Percentiles rank a stretch among this genome's conserved stretches.
Evolutionary conservation across 2,329 filamentous ascomycete genomes (phyloP).

Genomic region (Neurospora crassa): DNA sequence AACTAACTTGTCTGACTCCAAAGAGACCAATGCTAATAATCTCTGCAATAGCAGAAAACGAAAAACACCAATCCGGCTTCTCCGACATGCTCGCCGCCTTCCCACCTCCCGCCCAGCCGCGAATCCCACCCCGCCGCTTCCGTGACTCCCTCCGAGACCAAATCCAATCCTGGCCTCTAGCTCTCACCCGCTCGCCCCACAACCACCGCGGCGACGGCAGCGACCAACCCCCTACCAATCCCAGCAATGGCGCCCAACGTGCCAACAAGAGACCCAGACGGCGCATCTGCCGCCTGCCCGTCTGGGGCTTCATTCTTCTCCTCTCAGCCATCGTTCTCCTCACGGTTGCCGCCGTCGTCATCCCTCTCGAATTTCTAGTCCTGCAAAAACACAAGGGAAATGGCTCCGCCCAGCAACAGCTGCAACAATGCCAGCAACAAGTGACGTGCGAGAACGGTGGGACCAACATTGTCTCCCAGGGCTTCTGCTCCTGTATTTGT

Average conservation of each 20-base stretch:
- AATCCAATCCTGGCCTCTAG: constrained; percentile 42
- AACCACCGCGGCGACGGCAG: constrained; percentile 8
- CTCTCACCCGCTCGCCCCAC: constrained; percentile 19
- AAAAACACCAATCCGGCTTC: constrained; percentile 41
- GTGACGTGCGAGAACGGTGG: constrained; percentile 72
- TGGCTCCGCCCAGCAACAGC: constrained; percentile 25
- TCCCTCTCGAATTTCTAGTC: constrained; percentile 62
- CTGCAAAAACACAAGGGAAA: constrained; percentile 33
- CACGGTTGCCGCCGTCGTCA: constrained; percentile 69
- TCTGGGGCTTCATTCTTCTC: constrained; percentile 65
- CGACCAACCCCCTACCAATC: constrained; percentile 3
- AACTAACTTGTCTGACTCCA: neutral
- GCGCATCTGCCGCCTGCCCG: constrained; percentile 73
- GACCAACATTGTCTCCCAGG: constrained; percentile 57
- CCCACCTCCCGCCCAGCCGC: constrained; percentile 48
- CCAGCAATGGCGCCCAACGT: neutral
- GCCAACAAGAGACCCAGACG: constrained; percentile 34
- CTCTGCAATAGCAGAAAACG: constrained; percentile 24
- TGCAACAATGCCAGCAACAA: constrained; percentile 47
- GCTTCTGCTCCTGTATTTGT: constrained; percentile 77
- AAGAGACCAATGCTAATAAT: constrained; percentile 16
- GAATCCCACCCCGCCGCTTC: constrained; percentile 28
- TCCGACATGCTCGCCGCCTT: constrained; percentile 60
- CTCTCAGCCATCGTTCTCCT: constrained; percentile 59
- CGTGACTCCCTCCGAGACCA: constrained; percentile 38